These are phyloP conservation scores for Gloeopeniophorella convolvens DNA, from an alignment of 768 basidiomycete genomes.

Conservation along the genomic window DNA sequence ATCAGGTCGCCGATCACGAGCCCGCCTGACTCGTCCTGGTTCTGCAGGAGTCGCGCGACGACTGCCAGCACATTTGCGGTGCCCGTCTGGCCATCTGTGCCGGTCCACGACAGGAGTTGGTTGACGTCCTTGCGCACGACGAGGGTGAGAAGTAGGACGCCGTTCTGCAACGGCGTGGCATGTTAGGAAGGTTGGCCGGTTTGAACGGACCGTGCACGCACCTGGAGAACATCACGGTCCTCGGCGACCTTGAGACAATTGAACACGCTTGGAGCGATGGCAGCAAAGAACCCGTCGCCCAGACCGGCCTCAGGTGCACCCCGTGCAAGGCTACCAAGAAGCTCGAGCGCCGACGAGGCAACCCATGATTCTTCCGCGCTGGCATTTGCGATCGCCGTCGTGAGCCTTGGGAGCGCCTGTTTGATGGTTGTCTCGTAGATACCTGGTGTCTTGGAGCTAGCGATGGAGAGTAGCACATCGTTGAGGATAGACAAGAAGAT, in stretches of 20 bases:
- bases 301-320: constrained; percentile 59
- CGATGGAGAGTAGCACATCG: constrained; percentile 48
- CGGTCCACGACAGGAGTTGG: constrained; percentile 75
- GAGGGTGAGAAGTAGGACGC: constrained; percentile 72
- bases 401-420: constrained; percentile 67
- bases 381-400: constrained; percentile 52
- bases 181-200: not conserved
- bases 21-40: constrained; percentile 86
- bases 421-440: constrained; percentile 71
- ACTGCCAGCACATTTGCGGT: constrained; percentile 68
- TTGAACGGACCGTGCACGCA: constrained; percentile 24
- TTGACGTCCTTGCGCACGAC: constrained; percentile 82
- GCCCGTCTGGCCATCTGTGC: constrained; percentile 61
- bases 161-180: constrained; percentile 48
- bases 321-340: constrained; percentile 63
- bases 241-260: constrained; percentile 60
- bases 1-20: constrained; percentile 92
- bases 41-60: constrained; percentile 70
- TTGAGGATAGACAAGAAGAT: constrained; percentile 42
- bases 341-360: constrained; percentile 74
- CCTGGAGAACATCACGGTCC: constrained; percentile 83
- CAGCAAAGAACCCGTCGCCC: constrained; percentile 74
- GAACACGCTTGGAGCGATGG: constrained; percentile 72
- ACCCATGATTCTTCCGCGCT: constrained; percentile 65
- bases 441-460: constrained; percentile 53